A percentile compares a stretch with the other conserved stretches of the same genome.
Evolutionary conservation across 2,329 filamentous ascomycete species (phyloP).

Genomic region (Botrytis paeoniae): DNA sequence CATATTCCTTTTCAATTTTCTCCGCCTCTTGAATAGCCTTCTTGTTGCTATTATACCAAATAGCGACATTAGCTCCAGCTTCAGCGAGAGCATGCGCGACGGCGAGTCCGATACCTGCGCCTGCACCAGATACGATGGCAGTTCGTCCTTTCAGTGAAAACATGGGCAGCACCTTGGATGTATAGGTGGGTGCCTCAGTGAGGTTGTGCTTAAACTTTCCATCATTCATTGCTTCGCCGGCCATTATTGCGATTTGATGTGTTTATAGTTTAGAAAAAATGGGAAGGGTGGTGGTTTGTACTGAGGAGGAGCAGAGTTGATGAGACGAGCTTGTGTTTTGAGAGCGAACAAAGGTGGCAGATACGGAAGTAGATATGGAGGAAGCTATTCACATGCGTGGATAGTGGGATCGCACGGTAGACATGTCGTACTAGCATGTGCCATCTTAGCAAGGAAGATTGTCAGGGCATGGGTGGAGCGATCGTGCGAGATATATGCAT

Average conservation of each 20-base stretch:
- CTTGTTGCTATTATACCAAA: slow-evolving; percentile 63
- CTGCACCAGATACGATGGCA: slow-evolving; percentile 49
- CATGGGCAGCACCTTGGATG: slow-evolving; percentile 56
- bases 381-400: background rate
- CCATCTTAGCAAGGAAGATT: background rate
- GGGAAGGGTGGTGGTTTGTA: background rate
- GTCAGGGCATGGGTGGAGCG: background rate
- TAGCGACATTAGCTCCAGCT: slow-evolving; percentile 46
- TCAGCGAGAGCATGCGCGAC: slow-evolving; percentile 45
- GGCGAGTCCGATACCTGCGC: slow-evolving; percentile 46
- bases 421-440: background rate
- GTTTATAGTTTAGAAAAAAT: background rate
- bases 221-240: slow-evolving; percentile 25
- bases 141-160: slow-evolving; percentile 57
- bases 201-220: slow-evolving; percentile 57
- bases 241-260: slow-evolving; percentile 20
- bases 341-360: background rate
- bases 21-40: slow-evolving; percentile 59
- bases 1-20: slow-evolving; percentile 62
- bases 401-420: slow-evolving; percentile 1
- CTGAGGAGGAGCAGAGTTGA: background rate
- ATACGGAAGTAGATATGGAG: background rate
- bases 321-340: background rate
- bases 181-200: slow-evolving; percentile 44
- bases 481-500: background rate